phyloP scores from a whole-genome alignment of 2,329 filamentous ascomycete genomes.

The Penicillium olsonii region DNA sequence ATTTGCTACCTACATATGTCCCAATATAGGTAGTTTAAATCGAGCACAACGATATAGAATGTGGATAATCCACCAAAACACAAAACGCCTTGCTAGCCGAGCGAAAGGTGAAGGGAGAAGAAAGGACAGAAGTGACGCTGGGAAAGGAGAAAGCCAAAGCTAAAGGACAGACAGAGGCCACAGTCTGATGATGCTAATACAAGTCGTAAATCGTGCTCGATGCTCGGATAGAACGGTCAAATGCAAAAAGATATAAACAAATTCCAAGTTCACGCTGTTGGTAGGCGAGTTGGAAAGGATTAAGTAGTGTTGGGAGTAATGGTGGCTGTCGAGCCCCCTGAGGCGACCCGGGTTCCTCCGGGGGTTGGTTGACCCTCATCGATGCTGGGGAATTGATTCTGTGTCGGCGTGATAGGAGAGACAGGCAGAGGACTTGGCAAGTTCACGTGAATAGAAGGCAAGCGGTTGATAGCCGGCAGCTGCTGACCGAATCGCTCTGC shows the following conservation, averaged over 20 bases:
- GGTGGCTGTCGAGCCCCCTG: constrained; percentile 1
- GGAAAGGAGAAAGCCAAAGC: constrained; percentile 10
- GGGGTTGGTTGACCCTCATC: constrained; percentile 11
- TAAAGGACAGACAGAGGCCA: neutral
- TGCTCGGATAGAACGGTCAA: constrained; percentile 14
- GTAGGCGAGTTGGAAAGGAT: constrained; percentile 6
- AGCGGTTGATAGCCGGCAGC: constrained; percentile 21
- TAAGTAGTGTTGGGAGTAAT: constrained; percentile 4
- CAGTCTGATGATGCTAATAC: constrained; percentile 19
- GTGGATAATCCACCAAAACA: neutral
- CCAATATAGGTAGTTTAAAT: neutral
- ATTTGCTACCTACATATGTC: neutral
- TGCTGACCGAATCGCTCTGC: constrained; percentile 19
- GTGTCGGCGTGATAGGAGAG: constrained; percentile 27
- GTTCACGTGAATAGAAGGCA: constrained; percentile 38
- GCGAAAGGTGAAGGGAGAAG: constrained; percentile 7
- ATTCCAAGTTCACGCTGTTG: neutral
- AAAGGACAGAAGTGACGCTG: constrained; percentile 8
- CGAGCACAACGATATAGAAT: neutral
- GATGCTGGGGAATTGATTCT: constrained; percentile 9
- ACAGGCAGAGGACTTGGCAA: constrained; percentile 29
- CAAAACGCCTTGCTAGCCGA: constrained; percentile 30
- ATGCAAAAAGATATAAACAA: constrained; percentile 1
- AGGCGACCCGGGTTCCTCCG: constrained; percentile 2
- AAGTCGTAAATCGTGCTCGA: constrained; percentile 25